Evolutionary conservation across 805 yeast species (phyloP), one percentile per base, ranked within the genome.

Genomic region (Sugiyamaella marilandica): DNA sequence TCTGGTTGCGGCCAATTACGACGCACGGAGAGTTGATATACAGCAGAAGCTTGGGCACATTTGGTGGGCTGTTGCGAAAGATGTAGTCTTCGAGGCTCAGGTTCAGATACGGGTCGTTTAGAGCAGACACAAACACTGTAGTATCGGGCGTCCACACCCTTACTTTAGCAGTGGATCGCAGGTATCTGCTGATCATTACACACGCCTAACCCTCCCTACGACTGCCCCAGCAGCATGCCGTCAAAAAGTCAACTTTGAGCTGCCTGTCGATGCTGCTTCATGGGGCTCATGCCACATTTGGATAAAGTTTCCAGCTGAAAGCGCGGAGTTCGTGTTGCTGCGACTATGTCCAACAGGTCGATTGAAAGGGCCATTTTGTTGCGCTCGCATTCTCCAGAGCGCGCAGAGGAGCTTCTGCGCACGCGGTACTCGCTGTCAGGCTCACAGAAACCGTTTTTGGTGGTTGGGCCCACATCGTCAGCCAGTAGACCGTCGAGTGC

Each of bases 1-100:
- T 94, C 68, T 94, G 99, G 64, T 94, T 94, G 63, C 95, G 89
- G 0, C 99, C 99, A 10, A 94, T 74, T 1, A 94, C 96, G n/a
- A 90, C 88, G 66, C 96, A 87, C 0, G 92, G 88, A 1, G 79
- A 66, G 65, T 94, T 94, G 34, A 77, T 74, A 65, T 94, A 94
- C 51, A 92, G 74, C 54, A 89, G 64, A 29, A 94, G 70, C 47
- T 70, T 72, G 34, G 37, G 49, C 21, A 16, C 50, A 7, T 29
- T 37, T 0, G 71, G 54, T 1, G 91, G 91, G 70, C 85, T 80
- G 16, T 76, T 67, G 50, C 76, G 75, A 66, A 87, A 94, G 0
- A 94, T 71, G 62, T 79, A 85, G 59, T 87, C 85, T 61, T 94
- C 99, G 4, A 90, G 61, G 1, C 97, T 89, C 13, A 94, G 71